Evolutionary conservation across 2,329 filamentous ascomycete genomes (phyloP).

Genomic region (Penicillium sp.): DNA sequence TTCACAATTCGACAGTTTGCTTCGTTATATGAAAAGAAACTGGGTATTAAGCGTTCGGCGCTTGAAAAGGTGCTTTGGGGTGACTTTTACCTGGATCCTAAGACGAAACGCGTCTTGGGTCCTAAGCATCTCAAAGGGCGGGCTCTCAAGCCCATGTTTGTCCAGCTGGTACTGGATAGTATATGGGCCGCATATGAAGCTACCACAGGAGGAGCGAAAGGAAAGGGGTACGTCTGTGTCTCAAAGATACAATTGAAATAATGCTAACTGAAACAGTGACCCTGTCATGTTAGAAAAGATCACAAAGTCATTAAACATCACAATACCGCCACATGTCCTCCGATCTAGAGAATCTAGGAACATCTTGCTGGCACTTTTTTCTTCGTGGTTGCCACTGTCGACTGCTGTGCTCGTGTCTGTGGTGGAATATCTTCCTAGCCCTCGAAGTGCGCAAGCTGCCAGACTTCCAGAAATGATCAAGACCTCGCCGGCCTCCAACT

Average conservation of each 20-base stretch:
- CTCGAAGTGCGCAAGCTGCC: conserved; percentile 71
- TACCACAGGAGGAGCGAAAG: conserved; percentile 75
- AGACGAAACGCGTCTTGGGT: conserved; percentile 88
- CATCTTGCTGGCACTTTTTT: conserved; percentile 80
- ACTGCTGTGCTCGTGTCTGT: conserved; percentile 91
- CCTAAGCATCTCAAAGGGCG: conserved; percentile 91
- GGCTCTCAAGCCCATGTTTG: conserved; percentile 92
- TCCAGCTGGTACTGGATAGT: conserved; percentile 90
- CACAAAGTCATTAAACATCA: conserved; percentile 82
- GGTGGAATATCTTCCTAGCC: conserved; percentile 86
- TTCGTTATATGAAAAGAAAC: conserved; percentile 88
- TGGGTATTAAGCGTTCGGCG: conserved; percentile 82
- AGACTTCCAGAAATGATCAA: conserved; percentile 76
- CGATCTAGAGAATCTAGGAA: conserved; percentile 79
- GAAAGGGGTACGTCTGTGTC: conserved; percentile 63
- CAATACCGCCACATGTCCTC: conserved; percentile 75
- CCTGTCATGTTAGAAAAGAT: conserved; percentile 84
- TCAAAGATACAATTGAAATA: conserved; percentile 17
- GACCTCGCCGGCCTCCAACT: conserved; percentile 69
- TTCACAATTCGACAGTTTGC: conserved; percentile 96
- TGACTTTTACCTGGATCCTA: conserved; percentile 92
- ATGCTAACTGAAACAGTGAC: conserved; percentile 56
- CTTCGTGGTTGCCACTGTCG: conserved; percentile 86
- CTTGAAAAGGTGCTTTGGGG: conserved; percentile 97
- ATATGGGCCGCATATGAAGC: conserved; percentile 96